Evolutionary conservation across 805 yeast species (phyloP).

Genomic region (Cyberlindnera mycetangii): DNA sequence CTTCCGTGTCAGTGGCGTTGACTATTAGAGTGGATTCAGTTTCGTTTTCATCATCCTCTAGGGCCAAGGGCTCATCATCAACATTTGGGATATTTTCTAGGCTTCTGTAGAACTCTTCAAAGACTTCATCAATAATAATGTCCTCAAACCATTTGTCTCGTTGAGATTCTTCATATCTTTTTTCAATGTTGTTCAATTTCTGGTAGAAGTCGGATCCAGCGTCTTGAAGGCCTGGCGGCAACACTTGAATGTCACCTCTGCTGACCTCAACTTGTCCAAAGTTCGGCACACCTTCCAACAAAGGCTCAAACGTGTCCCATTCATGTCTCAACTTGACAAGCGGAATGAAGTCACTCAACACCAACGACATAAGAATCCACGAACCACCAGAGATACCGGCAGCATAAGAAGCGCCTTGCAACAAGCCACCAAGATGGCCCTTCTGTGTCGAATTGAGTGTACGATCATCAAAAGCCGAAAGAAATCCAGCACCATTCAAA

Average conservation of each 20-base stretch:
- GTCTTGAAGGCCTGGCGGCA: constrained; percentile 22
- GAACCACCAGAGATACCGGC: constrained; percentile 84
- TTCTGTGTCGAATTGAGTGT: constrained; percentile 50
- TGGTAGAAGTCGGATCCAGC: constrained; percentile 24
- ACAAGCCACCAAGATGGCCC: constrained; percentile 66
- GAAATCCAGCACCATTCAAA: constrained; percentile 80
- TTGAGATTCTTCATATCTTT: constrained; percentile 3
- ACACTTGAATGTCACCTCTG: constrained; percentile 28
- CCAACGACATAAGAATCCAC: constrained; percentile 53
- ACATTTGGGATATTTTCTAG: constrained; percentile 18
- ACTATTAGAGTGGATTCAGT: too few relatives aligned
- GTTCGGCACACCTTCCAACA: constrained; percentile 57
- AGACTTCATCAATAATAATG: constrained; percentile 12
- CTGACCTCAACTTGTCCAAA: constrained; percentile 38
- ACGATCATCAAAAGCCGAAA: constrained; percentile 75
- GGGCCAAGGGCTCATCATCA: constrained; percentile 6
- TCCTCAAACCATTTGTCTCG: constrained; percentile 8
- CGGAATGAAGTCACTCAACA: constrained; percentile 38
- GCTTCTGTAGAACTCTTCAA: constrained; percentile 24
- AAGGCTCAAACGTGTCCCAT: constrained; percentile 45
- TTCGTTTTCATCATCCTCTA: neutral
- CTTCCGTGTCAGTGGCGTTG: neutral
- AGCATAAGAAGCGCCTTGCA: constrained; percentile 68
- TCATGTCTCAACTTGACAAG: constrained; percentile 33
- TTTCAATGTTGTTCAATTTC: constrained; percentile 19